A percentile compares a stretch with the other conserved stretches of the same genome.
phyloP scores from a whole-genome alignment of 768 basidiomycete genomes.

The Boletus sensibilis region DNA sequence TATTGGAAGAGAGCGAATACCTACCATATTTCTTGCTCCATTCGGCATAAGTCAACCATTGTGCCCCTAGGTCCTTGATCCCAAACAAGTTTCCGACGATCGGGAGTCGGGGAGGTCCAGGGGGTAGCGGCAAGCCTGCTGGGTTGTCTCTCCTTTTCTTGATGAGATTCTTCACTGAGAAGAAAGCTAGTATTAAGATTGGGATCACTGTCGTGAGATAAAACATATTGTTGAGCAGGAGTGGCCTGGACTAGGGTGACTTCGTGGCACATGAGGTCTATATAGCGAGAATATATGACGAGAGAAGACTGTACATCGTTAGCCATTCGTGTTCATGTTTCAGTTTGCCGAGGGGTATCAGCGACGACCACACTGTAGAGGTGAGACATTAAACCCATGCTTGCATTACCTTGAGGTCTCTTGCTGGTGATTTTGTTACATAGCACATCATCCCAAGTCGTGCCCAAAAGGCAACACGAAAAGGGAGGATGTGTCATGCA shows the following conservation, averaged over 20 bases:
- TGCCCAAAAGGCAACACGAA: neutral
- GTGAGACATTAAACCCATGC: constrained; percentile 8
- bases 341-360: constrained; percentile 4
- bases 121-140: constrained; percentile 33
- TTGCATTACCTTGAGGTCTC: no score
- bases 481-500: neutral
- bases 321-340: constrained; percentile 2
- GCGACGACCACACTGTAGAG: neutral
- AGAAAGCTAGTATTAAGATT: neutral
- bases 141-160: constrained; percentile 15
- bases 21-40: constrained; percentile 45
- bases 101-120: constrained; percentile 36
- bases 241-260: neutral
- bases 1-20: neutral
- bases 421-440: no score
- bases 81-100: constrained; percentile 45
- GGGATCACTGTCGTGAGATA: constrained; percentile 5
- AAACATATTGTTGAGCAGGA: neutral
- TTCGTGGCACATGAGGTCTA: neutral
- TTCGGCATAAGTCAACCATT: constrained; percentile 40
- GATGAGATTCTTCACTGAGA: constrained; percentile 3
- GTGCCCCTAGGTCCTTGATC: constrained; percentile 37
- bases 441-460: neutral
- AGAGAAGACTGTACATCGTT: neutral
- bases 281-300: constrained; percentile 3